Percentiles rank a stretch among this genome's conserved stretches.
phyloP scores from a whole-genome alignment of 2,329 filamentous ascomycete genomes.

The Ascochyta rabiei region DNA sequence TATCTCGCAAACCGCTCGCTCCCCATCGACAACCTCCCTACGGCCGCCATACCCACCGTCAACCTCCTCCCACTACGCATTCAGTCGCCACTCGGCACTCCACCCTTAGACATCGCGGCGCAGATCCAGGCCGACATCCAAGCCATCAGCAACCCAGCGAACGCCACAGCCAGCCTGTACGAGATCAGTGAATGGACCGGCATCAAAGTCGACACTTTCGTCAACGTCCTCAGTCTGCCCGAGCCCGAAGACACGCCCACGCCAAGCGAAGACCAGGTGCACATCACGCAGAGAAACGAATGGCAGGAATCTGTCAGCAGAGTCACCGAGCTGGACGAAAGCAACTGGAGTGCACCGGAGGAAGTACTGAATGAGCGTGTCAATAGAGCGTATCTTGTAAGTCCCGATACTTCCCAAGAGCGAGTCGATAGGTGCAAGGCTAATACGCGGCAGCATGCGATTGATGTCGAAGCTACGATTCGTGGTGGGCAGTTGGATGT shows the following conservation, averaged over 20 bases:
- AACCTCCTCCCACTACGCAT: constrained; percentile 78
- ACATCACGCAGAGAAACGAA: constrained; percentile 22
- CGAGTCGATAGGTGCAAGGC: background rate
- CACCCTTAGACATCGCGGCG: constrained; percentile 60
- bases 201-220: constrained; percentile 70
- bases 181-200: constrained; percentile 80
- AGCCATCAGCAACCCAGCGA: constrained; percentile 62
- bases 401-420: constrained; percentile 10
- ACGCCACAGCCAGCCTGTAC: constrained; percentile 67
- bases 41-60: constrained; percentile 71
- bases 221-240: constrained; percentile 77
- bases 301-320: constrained; percentile 31
- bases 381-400: constrained; percentile 48
- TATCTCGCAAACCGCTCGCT: constrained; percentile 80
- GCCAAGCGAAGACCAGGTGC: constrained; percentile 7
- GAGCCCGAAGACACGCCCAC: background rate
- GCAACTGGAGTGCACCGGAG: constrained; percentile 19
- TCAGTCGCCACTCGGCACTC: constrained; percentile 30
- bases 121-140: constrained; percentile 72
- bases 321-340: constrained; percentile 14
- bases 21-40: constrained; percentile 56
- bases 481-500: constrained; percentile 57
- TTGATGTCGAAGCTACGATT: constrained; percentile 63
- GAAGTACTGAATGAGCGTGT: constrained; percentile 33
- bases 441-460: constrained; percentile 51